Evolutionary conservation across 1,284 basidiomycete genomes (phyloP), one percentile per base, ranked within the genome.

Genomic region (Mrakiaceae sp.): DNA sequence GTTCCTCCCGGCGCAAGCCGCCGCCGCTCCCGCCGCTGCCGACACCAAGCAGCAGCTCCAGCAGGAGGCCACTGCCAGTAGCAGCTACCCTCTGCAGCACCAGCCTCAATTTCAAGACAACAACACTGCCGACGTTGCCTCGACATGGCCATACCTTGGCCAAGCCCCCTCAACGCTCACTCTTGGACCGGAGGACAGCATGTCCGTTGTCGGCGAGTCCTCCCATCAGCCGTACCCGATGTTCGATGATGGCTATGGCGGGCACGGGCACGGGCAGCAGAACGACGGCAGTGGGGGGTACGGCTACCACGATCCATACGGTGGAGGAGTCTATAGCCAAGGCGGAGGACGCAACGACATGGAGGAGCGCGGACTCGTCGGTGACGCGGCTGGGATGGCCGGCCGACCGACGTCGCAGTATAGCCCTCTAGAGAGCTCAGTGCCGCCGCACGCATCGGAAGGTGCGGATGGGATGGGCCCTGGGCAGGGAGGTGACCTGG

Each of bases 311-410:
- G 52, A 53, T 16, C 52, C 52, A 12, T 53, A 53, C 52, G 52
- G 27, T 27, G 27, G 27, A 27, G 27, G 27, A 27, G 27, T 27
- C 27, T 27, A 27, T 2, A 27, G 27, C 27, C 27, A 27, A 53
- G 7, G 8, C 10, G n/a, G 11, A 53, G 9, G 52, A 27, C n/a
- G 55, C 14, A 65, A 68, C 10, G 66, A 66, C 12, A 54, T 72
- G 11, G 71, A 72, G 59, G 69, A 71, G 70, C 61, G 63, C 43
- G 66, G 70, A 27, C 66, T 69, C 40, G 68, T 68, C 49, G 56
- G 48, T 49, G 64, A 66, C 12, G 66, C 69, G 7, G 67, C 63
- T 59, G 56, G 58, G 52, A 62, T 40, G 67, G 27, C 27, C 27
- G 27, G 27, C 27, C 27, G 27, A 27, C 27, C 27, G 27, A 27